Evolutionary conservation across 352 stramenopile genomes (phyloP).

Genomic region (Thalassiosira mediterranea): DNA sequence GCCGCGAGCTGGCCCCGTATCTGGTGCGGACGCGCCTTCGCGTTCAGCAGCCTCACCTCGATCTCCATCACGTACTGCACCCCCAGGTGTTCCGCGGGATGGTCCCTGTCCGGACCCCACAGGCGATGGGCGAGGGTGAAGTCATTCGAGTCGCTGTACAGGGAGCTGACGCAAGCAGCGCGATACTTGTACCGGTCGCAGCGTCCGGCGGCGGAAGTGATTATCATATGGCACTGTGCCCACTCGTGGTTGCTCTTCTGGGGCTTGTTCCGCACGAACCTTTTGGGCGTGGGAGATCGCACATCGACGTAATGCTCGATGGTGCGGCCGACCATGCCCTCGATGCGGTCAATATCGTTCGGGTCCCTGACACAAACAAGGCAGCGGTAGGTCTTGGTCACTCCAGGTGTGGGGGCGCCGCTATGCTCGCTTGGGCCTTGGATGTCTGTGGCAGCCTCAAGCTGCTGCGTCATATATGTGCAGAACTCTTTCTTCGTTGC

Average conservation of each 20-base stretch:
- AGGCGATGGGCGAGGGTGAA: constrained; percentile 45
- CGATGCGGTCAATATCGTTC: constrained; percentile 42
- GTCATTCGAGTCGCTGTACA: constrained; percentile 43
- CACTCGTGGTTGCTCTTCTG: constrained; percentile 15
- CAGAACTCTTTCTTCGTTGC: constrained; percentile 51
- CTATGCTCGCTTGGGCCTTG: not conserved
- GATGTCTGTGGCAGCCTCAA: constrained; percentile 7
- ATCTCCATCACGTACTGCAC: constrained; percentile 52
- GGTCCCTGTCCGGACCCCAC: constrained; percentile 24
- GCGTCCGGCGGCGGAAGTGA: constrained; percentile 32
- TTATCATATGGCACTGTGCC: constrained; percentile 43
- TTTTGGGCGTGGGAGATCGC: constrained; percentile 41
- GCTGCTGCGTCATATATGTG: constrained; percentile 36
- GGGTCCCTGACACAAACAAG: constrained; percentile 52
- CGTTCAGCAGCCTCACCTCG: constrained; percentile 38
- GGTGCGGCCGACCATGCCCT: constrained; percentile 29
- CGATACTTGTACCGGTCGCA: constrained; percentile 24
- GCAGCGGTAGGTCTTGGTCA: constrained; percentile 47
- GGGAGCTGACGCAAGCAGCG: constrained; percentile 46
- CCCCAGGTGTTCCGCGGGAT: constrained; percentile 41
- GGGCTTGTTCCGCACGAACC: constrained; percentile 38
- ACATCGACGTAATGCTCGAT: constrained; percentile 41
- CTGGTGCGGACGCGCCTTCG: constrained; percentile 38
- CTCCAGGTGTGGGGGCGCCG: not conserved
- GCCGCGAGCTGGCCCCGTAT: constrained; percentile 35